phyloP scores from a whole-genome alignment of 306 rosid species.

The Rubus parviflorus region DNA sequence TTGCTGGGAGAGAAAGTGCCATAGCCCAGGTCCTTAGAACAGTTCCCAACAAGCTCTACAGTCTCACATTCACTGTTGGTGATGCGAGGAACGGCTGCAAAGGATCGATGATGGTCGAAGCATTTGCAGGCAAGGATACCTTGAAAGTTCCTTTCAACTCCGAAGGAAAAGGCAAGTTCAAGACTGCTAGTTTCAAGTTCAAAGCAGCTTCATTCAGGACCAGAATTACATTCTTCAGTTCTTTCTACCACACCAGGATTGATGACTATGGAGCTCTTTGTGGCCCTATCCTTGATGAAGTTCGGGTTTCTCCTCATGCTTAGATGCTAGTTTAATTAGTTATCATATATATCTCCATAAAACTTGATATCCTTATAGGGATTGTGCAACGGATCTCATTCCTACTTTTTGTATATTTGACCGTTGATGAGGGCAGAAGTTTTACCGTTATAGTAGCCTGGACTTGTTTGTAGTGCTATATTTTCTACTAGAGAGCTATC shows the following conservation, averaged over 20 bases:
- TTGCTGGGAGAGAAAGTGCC: constrained; percentile 92
- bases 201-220: constrained; percentile 63
- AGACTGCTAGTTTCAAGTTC: constrained; percentile 58
- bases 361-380: constrained; percentile 20
- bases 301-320: constrained; percentile 48
- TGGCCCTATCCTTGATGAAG: constrained; percentile 85
- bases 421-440: constrained; percentile 25
- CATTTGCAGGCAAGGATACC: constrained; percentile 74
- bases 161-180: constrained; percentile 67
- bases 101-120: constrained; percentile 93
- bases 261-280: constrained; percentile 87
- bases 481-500: constrained; percentile 3
- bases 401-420: constrained; percentile 35
- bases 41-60: constrained; percentile 52
- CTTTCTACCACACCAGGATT: constrained; percentile 76
- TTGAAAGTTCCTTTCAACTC: constrained; percentile 78
- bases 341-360: background rate
- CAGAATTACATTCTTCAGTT: constrained; percentile 87
- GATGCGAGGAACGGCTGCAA: constrained; percentile 92
- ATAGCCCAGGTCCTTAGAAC: constrained; percentile 82
- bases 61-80: constrained; percentile 64
- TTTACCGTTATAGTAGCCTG: background rate
- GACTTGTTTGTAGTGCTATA: background rate
- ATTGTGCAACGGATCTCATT: constrained; percentile 28
- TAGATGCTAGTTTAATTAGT: constrained; percentile 20